These are phyloP conservation scores for Fraxinus sp. DNA, from an alignment of 305 asterid species.

Conservation along the genomic window DNA sequence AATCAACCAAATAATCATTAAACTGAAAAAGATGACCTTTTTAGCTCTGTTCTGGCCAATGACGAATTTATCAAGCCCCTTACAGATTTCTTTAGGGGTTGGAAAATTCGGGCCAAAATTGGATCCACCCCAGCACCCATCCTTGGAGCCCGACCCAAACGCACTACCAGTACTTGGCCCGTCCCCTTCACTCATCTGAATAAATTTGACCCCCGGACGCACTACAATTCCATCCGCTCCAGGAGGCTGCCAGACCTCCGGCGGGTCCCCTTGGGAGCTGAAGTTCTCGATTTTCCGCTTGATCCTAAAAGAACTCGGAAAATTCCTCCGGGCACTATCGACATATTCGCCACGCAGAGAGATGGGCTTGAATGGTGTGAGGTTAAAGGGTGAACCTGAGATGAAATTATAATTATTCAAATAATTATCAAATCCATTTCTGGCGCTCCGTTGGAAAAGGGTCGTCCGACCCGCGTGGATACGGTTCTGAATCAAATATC, in stretches of 20 bases:
- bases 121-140: constrained; percentile 89
- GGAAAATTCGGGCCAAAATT: constrained; percentile 71
- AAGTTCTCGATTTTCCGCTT: constrained; percentile 37
- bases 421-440: constrained; percentile 35
- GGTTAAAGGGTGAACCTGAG: constrained; percentile 42
- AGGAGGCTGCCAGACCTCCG: constrained; percentile 96
- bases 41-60: constrained; percentile 96
- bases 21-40: constrained; percentile 50
- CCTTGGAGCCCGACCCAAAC: constrained; percentile 52
- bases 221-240: constrained; percentile 68
- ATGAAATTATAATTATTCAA: constrained; percentile 27
- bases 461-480: constrained; percentile 56
- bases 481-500: constrained; percentile 61
- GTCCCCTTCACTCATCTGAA: constrained; percentile 53
- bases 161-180: constrained; percentile 58
- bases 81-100: constrained; percentile 86
- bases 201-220: constrained; percentile 67
- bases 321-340: constrained; percentile 28
- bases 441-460: constrained; percentile 44
- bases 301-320: constrained; percentile 29
- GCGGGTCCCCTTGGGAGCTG: constrained; percentile 83
- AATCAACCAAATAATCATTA: constrained; percentile 8
- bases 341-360: constrained; percentile 48
- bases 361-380: constrained; percentile 52
- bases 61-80: constrained; percentile 91